Base-by-base conservation (phyloP, 2,329 filamentous ascomycete species). In the Thermomyces lanuginosus region DNA sequence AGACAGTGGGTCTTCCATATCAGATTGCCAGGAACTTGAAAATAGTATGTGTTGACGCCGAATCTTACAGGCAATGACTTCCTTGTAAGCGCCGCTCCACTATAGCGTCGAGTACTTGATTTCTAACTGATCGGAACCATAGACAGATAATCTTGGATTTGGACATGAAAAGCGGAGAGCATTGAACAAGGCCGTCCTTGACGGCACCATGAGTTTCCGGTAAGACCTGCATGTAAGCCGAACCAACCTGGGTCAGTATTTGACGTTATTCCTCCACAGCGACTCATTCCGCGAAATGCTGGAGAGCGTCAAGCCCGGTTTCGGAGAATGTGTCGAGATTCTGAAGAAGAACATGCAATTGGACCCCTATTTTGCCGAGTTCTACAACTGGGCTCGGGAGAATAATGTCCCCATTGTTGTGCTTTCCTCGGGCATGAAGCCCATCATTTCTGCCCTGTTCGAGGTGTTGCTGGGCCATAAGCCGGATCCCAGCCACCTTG, bases 401-500 rank as follows among this genome's bases (percentile, higher is more conserved):
- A 74, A 86, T 56, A 84, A 92, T 49, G 72, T 95, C 8, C 89
- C 89, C 14, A 77, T 93, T 36, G 83, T 95, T 11, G 79, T 98
- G 12, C 64, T 98, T 17, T 89, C 78, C 36, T 81, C 79, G 22
- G 89, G 89, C 37, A 95, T 98, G 89, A 67, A 73, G 41, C 86
- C 86, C 19, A 71, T 95, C 42, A 93, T 98, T 50, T 71, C 74
- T 34, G 81, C 79, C 9, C 64, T 95, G 37, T 63, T 98, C 33
- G 68, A 76, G 36, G 72, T 78, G 41, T 65, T 92, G 26, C 64
- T 95, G 3, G 86, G 84, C n/a, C 72, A 77, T 16, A 74, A 77
- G 40, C 69, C 72, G 17, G 64, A 71, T 24, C 69, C 31, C 1
- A 42, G 37, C 29, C 46, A 84, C 46, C 76, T 95, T 48, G 74